These are phyloP conservation scores for Chlorella sp. DNA, from an alignment of 139 green algal genomes.

Conservation along the genomic window DNA sequence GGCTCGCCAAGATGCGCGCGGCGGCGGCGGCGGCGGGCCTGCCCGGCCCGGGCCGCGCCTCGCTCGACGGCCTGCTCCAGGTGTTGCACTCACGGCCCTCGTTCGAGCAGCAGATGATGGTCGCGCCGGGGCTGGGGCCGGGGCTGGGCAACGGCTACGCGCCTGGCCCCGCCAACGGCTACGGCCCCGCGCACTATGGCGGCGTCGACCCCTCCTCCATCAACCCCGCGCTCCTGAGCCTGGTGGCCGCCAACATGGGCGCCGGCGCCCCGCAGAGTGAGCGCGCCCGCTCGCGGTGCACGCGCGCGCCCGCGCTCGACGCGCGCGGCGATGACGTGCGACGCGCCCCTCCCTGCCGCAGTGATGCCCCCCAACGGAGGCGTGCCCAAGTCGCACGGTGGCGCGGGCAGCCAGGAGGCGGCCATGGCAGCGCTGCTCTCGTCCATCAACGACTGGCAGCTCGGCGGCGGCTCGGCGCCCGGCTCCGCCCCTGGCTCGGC, in stretches of 20 bases:
- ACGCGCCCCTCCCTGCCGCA: not conserved
- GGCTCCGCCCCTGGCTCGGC: too few species aligned
- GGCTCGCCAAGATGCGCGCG: conserved; percentile 14
- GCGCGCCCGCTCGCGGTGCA: not conserved
- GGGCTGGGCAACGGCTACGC: not conserved
- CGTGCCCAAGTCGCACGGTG: conserved; percentile 11
- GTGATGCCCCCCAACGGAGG: conserved; percentile 8
- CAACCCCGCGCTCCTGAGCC: conserved; percentile 30
- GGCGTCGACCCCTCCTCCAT: conserved; percentile 10
- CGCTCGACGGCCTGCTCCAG: conserved; percentile 25
- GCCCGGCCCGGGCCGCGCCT: conserved; percentile 21
- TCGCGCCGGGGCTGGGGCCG: not conserved
- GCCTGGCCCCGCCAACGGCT: conserved; percentile 1
- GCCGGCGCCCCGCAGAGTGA: conserved; percentile 1
- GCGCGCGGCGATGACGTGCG: not conserved
- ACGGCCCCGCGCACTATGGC: not conserved
- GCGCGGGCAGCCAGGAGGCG: conserved; percentile 13
- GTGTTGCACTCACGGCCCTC: conserved; percentile 15
- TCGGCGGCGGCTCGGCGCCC: conserved; percentile 13
- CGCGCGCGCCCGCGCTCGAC: not conserved
- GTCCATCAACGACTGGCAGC: conserved; percentile 14
- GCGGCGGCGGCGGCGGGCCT: conserved; percentile 5
- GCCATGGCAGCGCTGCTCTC: conserved; percentile 24
- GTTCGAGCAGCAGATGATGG: conserved; percentile 24
- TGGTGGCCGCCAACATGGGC: conserved; percentile 35